These are phyloP conservation scores for Millerago galiae DNA, from an alignment of 805 yeast genomes.

Conservation along the genomic window DNA sequence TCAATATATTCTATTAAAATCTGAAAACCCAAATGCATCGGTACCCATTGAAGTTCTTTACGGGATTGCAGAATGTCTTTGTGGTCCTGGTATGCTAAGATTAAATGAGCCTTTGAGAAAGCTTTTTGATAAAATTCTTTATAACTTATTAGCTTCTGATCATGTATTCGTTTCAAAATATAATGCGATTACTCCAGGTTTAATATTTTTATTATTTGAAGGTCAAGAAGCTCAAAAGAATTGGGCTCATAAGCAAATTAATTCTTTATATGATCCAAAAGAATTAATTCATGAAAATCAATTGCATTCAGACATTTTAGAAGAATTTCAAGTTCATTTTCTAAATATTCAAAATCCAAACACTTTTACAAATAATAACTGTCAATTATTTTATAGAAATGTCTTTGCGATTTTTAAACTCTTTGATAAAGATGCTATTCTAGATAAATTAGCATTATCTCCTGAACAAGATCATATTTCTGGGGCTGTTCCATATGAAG, in stretches of 20 bases:
- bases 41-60: slow-evolving; percentile 15
- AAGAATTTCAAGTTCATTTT: slow-evolving; percentile 50
- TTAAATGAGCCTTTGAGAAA: slow-evolving; percentile 28
- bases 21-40: neutral
- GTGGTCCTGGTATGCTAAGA: slow-evolving; percentile 47
- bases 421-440: slow-evolving; percentile 30
- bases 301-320: slow-evolving; percentile 35
- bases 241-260: slow-evolving; percentile 40
- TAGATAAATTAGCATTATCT: slow-evolving; percentile 23
- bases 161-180: slow-evolving; percentile 22
- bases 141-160: slow-evolving; percentile 23
- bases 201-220: slow-evolving; percentile 47
- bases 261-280: slow-evolving; percentile 10
- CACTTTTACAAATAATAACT: slow-evolving; percentile 35
- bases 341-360: slow-evolving; percentile 47
- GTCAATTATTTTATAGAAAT: slow-evolving; percentile 44
- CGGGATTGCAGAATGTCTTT: slow-evolving; percentile 40
- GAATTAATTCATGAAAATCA: slow-evolving; percentile 16
- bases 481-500: slow-evolving; percentile 22
- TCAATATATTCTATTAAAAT: neutral
- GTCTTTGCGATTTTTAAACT: slow-evolving; percentile 30
- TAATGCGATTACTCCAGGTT: slow-evolving; percentile 38
- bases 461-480: slow-evolving; percentile 18
- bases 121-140: slow-evolving; percentile 32
- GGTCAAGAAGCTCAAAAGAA: slow-evolving; percentile 39